phyloP scores from a whole-genome alignment of 2,329 filamentous ascomycete genomes.

The Aspergillus ustus region DNA sequence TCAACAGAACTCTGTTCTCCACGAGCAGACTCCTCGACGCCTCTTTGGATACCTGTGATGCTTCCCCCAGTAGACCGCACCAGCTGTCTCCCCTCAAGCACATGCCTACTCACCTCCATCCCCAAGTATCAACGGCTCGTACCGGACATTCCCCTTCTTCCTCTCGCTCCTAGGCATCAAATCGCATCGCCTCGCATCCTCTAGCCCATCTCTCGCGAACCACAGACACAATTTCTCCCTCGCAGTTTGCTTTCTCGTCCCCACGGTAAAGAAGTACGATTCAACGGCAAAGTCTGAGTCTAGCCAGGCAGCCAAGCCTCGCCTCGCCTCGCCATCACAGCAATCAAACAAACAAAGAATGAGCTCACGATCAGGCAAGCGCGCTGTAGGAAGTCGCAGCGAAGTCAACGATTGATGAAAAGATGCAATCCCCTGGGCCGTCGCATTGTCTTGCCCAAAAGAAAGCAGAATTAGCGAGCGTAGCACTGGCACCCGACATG shows the following conservation, averaged over 20 bases:
- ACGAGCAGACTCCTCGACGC: no score
- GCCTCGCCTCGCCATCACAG: not conserved
- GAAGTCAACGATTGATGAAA: not conserved
- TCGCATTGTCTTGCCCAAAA: not conserved
- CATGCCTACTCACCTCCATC: not conserved
- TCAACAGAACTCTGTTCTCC: no score
- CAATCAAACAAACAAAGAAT: not conserved
- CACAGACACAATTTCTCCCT: not conserved
- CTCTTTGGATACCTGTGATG: not conserved
- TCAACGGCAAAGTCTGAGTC: not conserved
- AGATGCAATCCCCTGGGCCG: not conserved
- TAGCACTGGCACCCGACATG: not conserved
- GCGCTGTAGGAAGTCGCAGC: not conserved
- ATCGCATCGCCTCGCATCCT: not conserved
- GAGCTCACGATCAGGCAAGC: not conserved
- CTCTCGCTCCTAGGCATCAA: not conserved
- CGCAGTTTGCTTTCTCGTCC: not conserved
- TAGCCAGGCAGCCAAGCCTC: not conserved
- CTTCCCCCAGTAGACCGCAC: not conserved
- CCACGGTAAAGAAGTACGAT: not conserved
- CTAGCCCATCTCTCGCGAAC: not conserved
- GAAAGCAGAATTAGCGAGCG: not conserved
- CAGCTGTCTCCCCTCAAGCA: no score
- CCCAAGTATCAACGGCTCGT: not conserved
- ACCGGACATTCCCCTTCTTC: not conserved